Percentiles rank a stretch among this genome's conserved stretches.
Evolutionary conservation across 192 early-diverging fungal genomes (phyloP).

Genomic region (Coemansia umbellata): DNA sequence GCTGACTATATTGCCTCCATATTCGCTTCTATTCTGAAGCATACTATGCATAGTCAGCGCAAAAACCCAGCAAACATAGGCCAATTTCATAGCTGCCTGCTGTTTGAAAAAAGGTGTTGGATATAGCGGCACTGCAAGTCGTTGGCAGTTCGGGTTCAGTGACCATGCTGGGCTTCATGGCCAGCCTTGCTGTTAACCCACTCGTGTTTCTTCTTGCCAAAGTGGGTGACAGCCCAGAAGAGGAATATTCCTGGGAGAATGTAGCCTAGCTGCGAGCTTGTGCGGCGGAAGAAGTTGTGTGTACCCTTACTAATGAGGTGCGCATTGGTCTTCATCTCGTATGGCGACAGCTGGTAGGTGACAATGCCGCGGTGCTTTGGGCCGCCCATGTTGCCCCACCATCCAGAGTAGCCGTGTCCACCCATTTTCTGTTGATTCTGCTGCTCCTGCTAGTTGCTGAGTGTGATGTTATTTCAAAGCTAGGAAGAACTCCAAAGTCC

Average conservation of each 20-base stretch:
- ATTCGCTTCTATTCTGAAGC: too few species aligned
- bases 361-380: conserved; percentile 46
- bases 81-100: too few species aligned
- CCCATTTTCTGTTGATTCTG: conserved; percentile 33
- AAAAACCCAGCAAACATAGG: too few species aligned
- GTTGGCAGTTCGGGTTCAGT: too few species aligned
- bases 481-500: too few species aligned
- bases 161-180: conserved; percentile 27
- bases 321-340: conserved; percentile 47
- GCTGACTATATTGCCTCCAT: too few species aligned
- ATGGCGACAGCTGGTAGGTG: conserved; percentile 45
- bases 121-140: too few species aligned
- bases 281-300: conserved; percentile 45
- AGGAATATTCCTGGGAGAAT: conserved; percentile 37
- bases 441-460: too few species aligned
- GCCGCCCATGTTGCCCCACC: conserved; percentile 45
- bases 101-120: too few species aligned
- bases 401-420: conserved; percentile 44
- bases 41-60: too few species aligned
- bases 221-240: conserved; percentile 38
- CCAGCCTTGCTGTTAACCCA: conserved; percentile 48
- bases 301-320: conserved; percentile 47
- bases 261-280: conserved; percentile 33
- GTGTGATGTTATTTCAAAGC: too few species aligned
- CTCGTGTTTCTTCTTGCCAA: conserved; percentile 45